phyloP scores from a whole-genome alignment of 1,284 basidiomycete species.

The Naganishia liquefaciens region DNA sequence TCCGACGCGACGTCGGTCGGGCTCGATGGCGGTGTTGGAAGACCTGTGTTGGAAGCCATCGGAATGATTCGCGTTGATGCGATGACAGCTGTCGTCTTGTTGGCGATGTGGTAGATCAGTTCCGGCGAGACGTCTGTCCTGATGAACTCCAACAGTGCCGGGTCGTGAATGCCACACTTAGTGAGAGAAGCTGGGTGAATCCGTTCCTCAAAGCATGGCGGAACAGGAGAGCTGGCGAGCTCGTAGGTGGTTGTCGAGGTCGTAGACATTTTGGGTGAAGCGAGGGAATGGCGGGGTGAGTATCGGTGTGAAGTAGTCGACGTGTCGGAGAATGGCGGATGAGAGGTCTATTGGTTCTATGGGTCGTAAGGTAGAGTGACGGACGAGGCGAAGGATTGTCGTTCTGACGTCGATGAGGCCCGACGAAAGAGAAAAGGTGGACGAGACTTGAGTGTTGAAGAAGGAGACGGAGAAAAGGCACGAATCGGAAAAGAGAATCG shows the following conservation, averaged over 20 bases:
- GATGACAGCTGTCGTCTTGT: constrained; percentile 52
- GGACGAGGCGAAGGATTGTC: neutral
- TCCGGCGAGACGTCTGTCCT: constrained; percentile 72
- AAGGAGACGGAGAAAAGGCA: no score
- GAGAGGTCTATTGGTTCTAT: constrained; percentile 6
- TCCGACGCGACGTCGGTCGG: constrained; percentile 54
- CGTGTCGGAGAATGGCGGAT: constrained; percentile 1
- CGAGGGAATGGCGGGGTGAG: neutral
- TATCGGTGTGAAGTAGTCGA: constrained; percentile 18
- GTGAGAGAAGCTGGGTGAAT: constrained; percentile 66
- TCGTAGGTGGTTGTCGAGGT: constrained; percentile 1
- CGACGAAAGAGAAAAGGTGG: neutral
- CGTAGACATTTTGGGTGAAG: constrained; percentile 24
- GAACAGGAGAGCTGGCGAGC: constrained; percentile 9
- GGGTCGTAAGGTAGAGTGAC: constrained; percentile 2
- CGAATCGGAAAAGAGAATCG: no score
- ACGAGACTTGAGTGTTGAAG: no score
- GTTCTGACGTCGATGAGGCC: constrained; percentile 12
- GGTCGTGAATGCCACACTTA: constrained; percentile 68
- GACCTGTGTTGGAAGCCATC: constrained; percentile 37
- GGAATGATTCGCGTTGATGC: constrained; percentile 48
- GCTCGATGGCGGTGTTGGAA: constrained; percentile 55
- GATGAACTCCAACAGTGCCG: constrained; percentile 74
- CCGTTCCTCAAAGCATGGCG: constrained; percentile 49
- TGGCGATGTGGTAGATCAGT: constrained; percentile 65